Evolutionary conservation across 2,329 filamentous ascomycete species (phyloP), one percentile per base, ranked within the genome.

Genomic region (Plenodomus biglobosus): DNA sequence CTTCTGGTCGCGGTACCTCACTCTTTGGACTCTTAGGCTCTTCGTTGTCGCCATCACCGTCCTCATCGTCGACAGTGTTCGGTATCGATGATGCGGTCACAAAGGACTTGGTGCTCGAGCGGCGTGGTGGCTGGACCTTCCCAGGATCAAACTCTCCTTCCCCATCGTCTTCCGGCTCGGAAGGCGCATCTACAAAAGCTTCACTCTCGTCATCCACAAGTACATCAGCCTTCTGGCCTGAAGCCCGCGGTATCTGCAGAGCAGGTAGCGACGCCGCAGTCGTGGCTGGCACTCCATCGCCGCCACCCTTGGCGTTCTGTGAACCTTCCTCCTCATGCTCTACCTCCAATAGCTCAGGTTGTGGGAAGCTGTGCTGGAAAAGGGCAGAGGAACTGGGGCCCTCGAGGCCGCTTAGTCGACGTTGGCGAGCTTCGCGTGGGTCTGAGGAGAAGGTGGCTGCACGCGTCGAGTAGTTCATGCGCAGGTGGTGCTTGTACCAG

Each of bases 401-500:
- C 18, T 75, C 72, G 17, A 73, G 59, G 19, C 73, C 74, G 38
- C 71, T 71, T 30, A 75, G 52, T 17, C 74, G 74, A 39, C 75
- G 72, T 30, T 75, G 72, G 49, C 73, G 74, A 10, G 72, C 68
- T 20, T 75, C 65, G 48, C 73, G 71, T 6, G 74, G 70, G 48
- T 78, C 74, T 1, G 77, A 76, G 19, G 75, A 75, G 61, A 84
- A 84, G n/a, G 78, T 79, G 11, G 77, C 74, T 5, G 73, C 55
- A 47, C 69, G 72, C 27, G 66, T 73, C 46, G 72, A 74, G 59
- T 75, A 71, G 59, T 72, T 70, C 69, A 75, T 71, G 56, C 70
- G 66, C 18, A 77, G 64, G 55, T 78, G 75, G 59, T 75, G 71
- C 56, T 74, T 80, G 69, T 85, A 85, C 84, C 84, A 86, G 48